These are phyloP conservation scores for Tetracladium marchalianum DNA, from an alignment of 495 filamentous ascomycete genomes.

Conservation along the genomic window DNA sequence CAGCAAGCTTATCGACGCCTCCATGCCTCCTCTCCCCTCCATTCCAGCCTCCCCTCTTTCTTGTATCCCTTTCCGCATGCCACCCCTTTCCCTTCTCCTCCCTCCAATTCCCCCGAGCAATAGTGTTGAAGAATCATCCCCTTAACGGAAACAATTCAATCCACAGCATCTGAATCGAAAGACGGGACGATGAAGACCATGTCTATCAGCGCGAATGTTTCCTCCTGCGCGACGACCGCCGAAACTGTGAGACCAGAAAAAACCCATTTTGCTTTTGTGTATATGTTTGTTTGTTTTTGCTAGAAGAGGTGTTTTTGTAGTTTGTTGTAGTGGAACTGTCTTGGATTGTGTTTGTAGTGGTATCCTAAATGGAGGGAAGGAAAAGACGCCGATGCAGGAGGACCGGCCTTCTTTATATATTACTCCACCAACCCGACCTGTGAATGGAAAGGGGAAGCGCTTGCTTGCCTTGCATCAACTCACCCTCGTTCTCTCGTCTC, in stretches of 20 bases:
- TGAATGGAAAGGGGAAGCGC: no score
- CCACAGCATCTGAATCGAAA: conserved; percentile 17
- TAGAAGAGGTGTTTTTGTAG: neutral
- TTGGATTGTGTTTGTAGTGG: no score
- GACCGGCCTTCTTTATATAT: no score
- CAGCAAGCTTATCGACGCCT: no score
- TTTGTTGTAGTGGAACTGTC: neutral
- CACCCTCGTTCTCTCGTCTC: no score
- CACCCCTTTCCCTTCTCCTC: neutral
- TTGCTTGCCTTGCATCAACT: no score
- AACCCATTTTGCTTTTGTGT: conserved; percentile 6
- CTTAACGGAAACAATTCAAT: conserved; percentile 19
- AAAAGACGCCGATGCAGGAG: no score
- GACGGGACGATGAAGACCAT: conserved; percentile 12
- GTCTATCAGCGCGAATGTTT: conserved; percentile 14
- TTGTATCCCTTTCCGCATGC: neutral
- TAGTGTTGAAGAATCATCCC: neutral
- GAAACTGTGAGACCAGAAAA: conserved; percentile 15
- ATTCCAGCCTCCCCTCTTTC: neutral
- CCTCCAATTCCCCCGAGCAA: neutral
- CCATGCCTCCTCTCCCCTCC: no score
- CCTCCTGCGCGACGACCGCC: conserved; percentile 14
- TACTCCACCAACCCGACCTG: no score
- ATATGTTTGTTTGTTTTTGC: neutral
- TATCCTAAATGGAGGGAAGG: no score